Percentiles rank a stretch among this genome's conserved stretches.
These are phyloP conservation scores for Aspergillus indologenus DNA, from an alignment of 495 filamentous ascomycete genomes.

Conservation along the genomic window DNA sequence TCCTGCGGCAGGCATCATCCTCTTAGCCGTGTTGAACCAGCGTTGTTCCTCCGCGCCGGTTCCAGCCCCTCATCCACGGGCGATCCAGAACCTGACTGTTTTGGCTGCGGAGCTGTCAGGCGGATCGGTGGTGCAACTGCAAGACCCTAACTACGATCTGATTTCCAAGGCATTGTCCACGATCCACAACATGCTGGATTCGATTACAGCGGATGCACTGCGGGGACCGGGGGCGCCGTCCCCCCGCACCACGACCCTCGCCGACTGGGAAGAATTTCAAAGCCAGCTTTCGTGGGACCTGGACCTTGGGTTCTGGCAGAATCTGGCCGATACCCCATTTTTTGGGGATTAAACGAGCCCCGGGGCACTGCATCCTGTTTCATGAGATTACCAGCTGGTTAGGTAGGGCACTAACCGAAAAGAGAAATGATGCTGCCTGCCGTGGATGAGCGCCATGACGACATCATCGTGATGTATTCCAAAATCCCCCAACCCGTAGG, in stretches of 20 bases:
- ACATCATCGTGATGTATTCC: background rate
- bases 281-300: too few relatives aligned
- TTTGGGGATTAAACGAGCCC: too few relatives aligned
- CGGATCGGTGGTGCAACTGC: slow-evolving; percentile 31
- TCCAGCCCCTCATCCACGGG: slow-evolving; percentile 22
- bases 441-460: background rate
- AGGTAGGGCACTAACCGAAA: background rate
- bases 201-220: slow-evolving; percentile 8
- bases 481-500: too few relatives aligned
- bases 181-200: slow-evolving; percentile 33
- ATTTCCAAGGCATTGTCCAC: slow-evolving; percentile 31
- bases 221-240: background rate
- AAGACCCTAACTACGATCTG: slow-evolving; percentile 36
- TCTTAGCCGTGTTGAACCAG: slow-evolving; percentile 34
- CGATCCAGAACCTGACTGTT: slow-evolving; percentile 35
- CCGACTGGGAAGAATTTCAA: too few relatives aligned
- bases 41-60: slow-evolving; percentile 10
- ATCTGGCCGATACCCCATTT: too few relatives aligned
- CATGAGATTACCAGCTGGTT: too few relatives aligned
- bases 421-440: background rate
- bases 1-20: slow-evolving; percentile 40
- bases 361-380: too few relatives aligned
- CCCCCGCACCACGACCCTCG: too few relatives aligned
- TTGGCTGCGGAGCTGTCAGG: slow-evolving; percentile 39
- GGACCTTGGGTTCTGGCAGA: too few relatives aligned